These are phyloP conservation scores for Garcia nutans DNA, from an alignment of 345 rosid genomes.

Conservation along the genomic window DNA sequence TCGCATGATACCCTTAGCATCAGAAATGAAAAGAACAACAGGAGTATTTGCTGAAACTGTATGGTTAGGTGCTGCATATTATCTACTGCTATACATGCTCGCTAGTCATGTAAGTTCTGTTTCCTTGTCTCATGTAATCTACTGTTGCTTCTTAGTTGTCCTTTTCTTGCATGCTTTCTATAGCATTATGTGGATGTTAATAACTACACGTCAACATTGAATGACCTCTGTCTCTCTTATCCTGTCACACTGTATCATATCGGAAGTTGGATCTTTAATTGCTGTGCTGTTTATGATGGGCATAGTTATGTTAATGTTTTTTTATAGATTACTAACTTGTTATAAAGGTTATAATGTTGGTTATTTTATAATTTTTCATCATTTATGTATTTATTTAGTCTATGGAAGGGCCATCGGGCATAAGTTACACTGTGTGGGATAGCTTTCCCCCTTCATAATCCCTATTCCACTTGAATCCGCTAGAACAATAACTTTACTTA, in stretches of 20 bases:
- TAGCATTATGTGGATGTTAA: neutral
- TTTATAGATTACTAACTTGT: too few species aligned
- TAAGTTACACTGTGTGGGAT: neutral
- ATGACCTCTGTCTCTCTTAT: neutral
- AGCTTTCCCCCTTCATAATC: neutral
- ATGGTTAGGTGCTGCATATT: conserved; percentile 98
- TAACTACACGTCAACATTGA: neutral
- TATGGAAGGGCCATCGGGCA: neutral
- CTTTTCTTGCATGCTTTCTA: neutral
- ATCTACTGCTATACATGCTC: conserved; percentile 90
- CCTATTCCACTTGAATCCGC: neutral
- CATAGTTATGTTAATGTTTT: neutral
- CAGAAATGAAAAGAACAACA: conserved; percentile 90
- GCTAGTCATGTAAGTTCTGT: conserved; percentile 88
- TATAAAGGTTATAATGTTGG: neutral
- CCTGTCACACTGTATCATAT: neutral
- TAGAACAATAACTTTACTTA: neutral
- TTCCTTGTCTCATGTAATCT: conserved; percentile 4
- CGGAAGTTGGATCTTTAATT: neutral
- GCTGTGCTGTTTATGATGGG: neutral
- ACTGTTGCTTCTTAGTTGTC: neutral
- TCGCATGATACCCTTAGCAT: conserved; percentile 67
- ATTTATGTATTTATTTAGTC: neutral
- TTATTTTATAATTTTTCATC: neutral
- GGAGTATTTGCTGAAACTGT: conserved; percentile 98